phyloP scores from a whole-genome alignment of 2,329 filamentous ascomycete species.

The Hortaea sp. region DNA sequence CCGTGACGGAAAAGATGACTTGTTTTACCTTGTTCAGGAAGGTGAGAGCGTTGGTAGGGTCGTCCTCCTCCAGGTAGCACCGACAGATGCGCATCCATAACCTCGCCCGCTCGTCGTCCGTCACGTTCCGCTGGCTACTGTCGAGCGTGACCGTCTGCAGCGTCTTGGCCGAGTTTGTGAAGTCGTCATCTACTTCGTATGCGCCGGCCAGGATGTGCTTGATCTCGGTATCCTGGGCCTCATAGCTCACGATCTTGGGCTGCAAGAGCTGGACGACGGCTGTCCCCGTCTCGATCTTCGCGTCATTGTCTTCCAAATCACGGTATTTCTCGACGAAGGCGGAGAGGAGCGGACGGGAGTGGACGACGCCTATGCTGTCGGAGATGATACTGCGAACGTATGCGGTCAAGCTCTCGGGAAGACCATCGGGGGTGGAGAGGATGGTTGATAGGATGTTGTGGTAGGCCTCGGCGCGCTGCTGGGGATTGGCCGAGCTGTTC shows the following conservation, averaged over 20 bases:
- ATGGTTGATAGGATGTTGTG: conserved; percentile 48
- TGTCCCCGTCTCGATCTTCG: conserved; percentile 62
- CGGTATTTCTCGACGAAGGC: conserved; percentile 56
- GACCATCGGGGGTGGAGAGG: conserved; percentile 34
- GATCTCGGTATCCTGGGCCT: conserved; percentile 73
- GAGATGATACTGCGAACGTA: conserved; percentile 55
- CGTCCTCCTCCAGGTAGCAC: conserved; percentile 88
- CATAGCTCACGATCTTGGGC: conserved; percentile 61
- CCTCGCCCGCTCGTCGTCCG: conserved; percentile 68
- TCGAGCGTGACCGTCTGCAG: conserved; percentile 83
- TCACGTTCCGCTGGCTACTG: conserved; percentile 73
- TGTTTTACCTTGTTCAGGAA: conserved; percentile 95
- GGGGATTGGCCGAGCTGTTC: conserved; percentile 2
- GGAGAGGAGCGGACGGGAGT: conserved; percentile 59
- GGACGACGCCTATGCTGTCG: conserved; percentile 65
- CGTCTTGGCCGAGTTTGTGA: conserved; percentile 62
- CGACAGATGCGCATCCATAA: conserved; percentile 92
- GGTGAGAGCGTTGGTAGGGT: conserved; percentile 71
- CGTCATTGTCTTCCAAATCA: conserved; percentile 49
- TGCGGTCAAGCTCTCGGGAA: conserved; percentile 54
- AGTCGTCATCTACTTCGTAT: conserved; percentile 75
- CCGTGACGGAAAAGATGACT: conserved; percentile 66
- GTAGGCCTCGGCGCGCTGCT: conserved; percentile 40
- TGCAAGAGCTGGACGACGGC: conserved; percentile 60
- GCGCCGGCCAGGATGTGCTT: conserved; percentile 74